These are phyloP conservation scores for Dictyostelium firmibasis DNA, from an alignment of 78 protist species.

Conservation along the genomic window DNA sequence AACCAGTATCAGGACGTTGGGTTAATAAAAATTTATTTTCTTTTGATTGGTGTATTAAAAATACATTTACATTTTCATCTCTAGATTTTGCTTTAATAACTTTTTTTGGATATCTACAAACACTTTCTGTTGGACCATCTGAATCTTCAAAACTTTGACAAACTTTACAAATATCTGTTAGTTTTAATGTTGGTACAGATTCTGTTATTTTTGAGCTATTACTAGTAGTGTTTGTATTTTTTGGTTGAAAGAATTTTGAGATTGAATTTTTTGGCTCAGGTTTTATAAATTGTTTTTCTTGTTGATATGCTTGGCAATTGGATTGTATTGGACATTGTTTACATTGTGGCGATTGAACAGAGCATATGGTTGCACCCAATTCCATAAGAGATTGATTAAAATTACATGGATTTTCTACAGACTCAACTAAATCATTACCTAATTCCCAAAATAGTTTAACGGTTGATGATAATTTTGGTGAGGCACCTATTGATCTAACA, in stretches of 20 bases:
- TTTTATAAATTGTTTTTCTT: neutral
- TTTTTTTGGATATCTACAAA: slow-evolving; percentile 60
- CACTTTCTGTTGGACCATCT: slow-evolving; percentile 45
- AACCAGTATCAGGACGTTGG: slow-evolving; percentile 72
- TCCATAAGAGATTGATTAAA: slow-evolving; percentile 94
- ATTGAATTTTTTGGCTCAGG: slow-evolving; percentile 19
- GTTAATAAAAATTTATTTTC: neutral
- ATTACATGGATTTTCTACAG: slow-evolving; percentile 67
- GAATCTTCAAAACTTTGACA: slow-evolving; percentile 31
- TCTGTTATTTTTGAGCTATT: neutral
- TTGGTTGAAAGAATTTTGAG: slow-evolving; percentile 9
- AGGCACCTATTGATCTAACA: slow-evolving; percentile 71
- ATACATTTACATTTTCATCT: slow-evolving; percentile 47
- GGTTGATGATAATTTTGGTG: slow-evolving; percentile 27
- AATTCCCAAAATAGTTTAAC: slow-evolving; percentile 57
- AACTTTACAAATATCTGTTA: slow-evolving; percentile 25
- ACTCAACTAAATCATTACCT: slow-evolving; percentile 55
- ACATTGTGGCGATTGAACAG: slow-evolving; percentile 78
- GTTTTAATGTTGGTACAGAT: neutral
- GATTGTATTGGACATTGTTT: slow-evolving; percentile 74
- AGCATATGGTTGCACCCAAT: slow-evolving; percentile 91
- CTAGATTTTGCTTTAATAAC: slow-evolving; percentile 49
- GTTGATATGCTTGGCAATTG: slow-evolving; percentile 33
- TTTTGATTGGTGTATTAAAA: slow-evolving; percentile 12
- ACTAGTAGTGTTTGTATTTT: neutral